A percentile compares a stretch with the other conserved stretches of the same genome.
phyloP scores from a whole-genome alignment of 1,284 basidiomycete genomes.

The Marasmius oreades region DNA sequence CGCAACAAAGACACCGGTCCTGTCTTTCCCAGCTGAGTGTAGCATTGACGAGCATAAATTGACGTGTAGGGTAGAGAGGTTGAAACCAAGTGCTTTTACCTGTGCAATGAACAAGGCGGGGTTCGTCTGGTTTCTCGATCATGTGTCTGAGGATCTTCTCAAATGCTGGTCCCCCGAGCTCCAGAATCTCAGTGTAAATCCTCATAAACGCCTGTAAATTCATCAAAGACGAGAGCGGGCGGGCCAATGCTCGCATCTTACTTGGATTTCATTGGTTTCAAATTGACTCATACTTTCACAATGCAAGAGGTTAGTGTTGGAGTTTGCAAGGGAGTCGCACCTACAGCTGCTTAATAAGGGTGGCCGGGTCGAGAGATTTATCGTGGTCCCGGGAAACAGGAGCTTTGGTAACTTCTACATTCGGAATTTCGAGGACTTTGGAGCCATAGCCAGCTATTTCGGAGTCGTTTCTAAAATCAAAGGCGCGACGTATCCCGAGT shows the following conservation, averaged over 20 bases:
- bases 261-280: constrained; percentile 26
- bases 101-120: constrained; percentile 42
- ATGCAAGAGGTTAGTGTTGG: neutral
- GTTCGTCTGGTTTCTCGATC: constrained; percentile 33
- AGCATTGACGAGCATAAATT: neutral
- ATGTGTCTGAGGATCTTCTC: constrained; percentile 34
- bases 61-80: neutral
- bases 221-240: neutral
- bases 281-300: constrained; percentile 24
- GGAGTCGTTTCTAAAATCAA: constrained; percentile 37
- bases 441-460: constrained; percentile 34
- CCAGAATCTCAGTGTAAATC: constrained; percentile 32
- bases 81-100: constrained; percentile 22
- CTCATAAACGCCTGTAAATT: constrained; percentile 30
- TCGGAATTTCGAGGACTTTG: constrained; percentile 25
- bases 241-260: constrained; percentile 12
- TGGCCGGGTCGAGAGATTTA: constrained; percentile 29
- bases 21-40: constrained; percentile 40
- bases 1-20: constrained; percentile 38
- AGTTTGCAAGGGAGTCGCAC: neutral
- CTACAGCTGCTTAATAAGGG: constrained; percentile 25
- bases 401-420: constrained; percentile 28
- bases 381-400: constrained; percentile 25
- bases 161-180: constrained; percentile 28
- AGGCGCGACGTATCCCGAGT: constrained; percentile 34